Evolutionary conservation across 352 stramenopile species (phyloP).

Genomic region (Globisporangium cederbergense): DNA sequence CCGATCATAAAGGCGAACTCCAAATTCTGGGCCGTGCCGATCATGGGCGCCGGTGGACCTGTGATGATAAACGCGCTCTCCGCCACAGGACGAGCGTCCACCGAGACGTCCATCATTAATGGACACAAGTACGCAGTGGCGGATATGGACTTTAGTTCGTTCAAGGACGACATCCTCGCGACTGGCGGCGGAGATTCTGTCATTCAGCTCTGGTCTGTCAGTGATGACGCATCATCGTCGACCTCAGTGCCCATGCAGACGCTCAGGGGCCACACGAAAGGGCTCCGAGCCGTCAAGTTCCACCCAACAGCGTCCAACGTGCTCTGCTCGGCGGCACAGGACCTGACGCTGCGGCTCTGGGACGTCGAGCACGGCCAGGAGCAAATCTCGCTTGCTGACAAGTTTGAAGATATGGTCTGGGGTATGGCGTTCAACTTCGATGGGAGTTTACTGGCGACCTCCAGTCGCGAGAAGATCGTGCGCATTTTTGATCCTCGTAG

Average conservation of each 20-base stretch:
- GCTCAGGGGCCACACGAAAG: slow-evolving; percentile 50
- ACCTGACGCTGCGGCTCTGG: slow-evolving; percentile 73
- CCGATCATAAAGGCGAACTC: slow-evolving; percentile 53
- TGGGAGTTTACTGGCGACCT: slow-evolving; percentile 56
- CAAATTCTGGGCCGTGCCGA: slow-evolving; percentile 51
- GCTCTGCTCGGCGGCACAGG: slow-evolving; percentile 51
- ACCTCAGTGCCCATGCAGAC: slow-evolving; percentile 17
- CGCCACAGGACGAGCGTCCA: slow-evolving; percentile 44
- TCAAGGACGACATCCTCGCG: slow-evolving; percentile 46
- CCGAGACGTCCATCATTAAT: slow-evolving; percentile 42
- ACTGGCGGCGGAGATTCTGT: slow-evolving; percentile 55
- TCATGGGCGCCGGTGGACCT: slow-evolving; percentile 56
- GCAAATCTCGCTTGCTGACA: slow-evolving; percentile 35
- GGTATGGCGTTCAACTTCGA: slow-evolving; percentile 72
- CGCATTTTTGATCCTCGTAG: slow-evolving; percentile 70
- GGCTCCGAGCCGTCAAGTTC: slow-evolving; percentile 57
- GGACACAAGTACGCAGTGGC: slow-evolving; percentile 65
- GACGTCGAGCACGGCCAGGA: slow-evolving; percentile 56
- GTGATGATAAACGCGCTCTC: slow-evolving; percentile 53
- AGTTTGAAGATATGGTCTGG: slow-evolving; percentile 74
- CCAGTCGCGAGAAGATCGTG: slow-evolving; percentile 67
- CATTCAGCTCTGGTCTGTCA: slow-evolving; percentile 63
- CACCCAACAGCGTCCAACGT: slow-evolving; percentile 62
- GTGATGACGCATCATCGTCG: not conserved
- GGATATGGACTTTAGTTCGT: slow-evolving; percentile 61